Percentiles rank a stretch among this genome's conserved stretches.
These are phyloP conservation scores for Erysiphe pulchra DNA, from an alignment of 2,329 filamentous ascomycete species.

Conservation along the genomic window DNA sequence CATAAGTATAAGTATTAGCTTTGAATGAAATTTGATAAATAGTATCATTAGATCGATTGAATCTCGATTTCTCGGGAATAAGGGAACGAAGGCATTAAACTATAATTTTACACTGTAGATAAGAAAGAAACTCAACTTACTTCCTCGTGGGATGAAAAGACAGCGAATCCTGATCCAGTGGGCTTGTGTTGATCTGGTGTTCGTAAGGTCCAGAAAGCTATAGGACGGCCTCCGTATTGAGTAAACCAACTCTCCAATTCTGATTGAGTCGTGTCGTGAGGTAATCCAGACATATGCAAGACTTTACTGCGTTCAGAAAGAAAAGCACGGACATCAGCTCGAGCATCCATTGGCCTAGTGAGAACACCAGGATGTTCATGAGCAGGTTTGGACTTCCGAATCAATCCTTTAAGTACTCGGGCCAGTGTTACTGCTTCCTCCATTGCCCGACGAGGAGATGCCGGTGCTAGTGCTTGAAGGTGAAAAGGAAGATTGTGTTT, in stretches of 20 bases:
- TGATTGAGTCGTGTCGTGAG: conserved; percentile 94
- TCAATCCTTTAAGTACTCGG: conserved; percentile 71
- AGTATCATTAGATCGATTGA: neutral
- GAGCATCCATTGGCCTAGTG: conserved; percentile 84
- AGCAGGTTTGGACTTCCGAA: conserved; percentile 83
- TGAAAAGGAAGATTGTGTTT: conserved; percentile 98
- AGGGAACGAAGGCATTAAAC: neutral
- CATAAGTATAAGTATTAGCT: too few species aligned
- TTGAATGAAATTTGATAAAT: neutral
- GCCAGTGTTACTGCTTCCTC: conserved; percentile 90
- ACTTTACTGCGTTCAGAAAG: conserved; percentile 93
- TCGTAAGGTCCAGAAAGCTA: conserved; percentile 95
- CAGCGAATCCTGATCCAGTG: conserved; percentile 92
- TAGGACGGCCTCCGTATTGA: conserved; percentile 88
- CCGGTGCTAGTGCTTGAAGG: conserved; percentile 80
- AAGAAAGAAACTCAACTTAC: conserved; percentile 21
- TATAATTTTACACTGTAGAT: neutral
- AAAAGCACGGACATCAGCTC: conserved; percentile 89
- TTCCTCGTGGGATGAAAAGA: conserved; percentile 98
- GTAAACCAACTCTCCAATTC: conserved; percentile 99
- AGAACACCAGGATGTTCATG: conserved; percentile 89
- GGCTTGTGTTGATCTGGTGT: conserved; percentile 98
- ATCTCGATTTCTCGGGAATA: neutral
- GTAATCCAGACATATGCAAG: conserved; percentile 87
- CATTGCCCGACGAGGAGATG: conserved; percentile 86